Percentiles rank a stretch among this genome's conserved stretches.
Evolutionary conservation across 2,329 filamentous ascomycete species (phyloP).

Genomic region (Stagonosporopsis chrysanthemi): DNA sequence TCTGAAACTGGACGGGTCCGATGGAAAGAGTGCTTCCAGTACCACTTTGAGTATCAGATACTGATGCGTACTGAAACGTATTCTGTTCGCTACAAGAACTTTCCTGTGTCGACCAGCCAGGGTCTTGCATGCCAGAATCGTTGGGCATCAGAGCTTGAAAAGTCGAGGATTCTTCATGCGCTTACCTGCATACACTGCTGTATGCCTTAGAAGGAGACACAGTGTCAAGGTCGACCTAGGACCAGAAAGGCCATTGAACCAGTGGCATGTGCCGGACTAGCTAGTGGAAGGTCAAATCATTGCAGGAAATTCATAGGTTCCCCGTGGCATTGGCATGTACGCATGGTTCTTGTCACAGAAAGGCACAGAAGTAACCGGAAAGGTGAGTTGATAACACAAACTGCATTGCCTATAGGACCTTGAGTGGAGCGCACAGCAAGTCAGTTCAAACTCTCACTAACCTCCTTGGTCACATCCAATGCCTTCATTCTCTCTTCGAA

Average conservation of each 20-base stretch:
- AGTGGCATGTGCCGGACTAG: background rate
- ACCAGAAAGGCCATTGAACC: background rate
- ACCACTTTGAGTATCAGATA: too few species aligned
- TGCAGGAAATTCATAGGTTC: background rate
- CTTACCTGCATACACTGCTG: background rate
- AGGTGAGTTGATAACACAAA: background rate
- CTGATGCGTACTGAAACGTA: too few species aligned
- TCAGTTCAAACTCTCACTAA: conserved; percentile 38
- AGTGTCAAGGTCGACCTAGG: background rate
- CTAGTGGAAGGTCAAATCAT: background rate
- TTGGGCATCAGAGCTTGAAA: background rate
- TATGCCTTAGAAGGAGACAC: background rate
- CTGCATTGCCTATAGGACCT: background rate
- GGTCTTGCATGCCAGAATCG: background rate
- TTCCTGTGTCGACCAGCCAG: too few species aligned
- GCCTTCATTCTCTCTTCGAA: conserved; percentile 41
- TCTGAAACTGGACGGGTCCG: too few species aligned
- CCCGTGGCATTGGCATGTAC: too few species aligned
- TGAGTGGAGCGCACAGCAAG: background rate
- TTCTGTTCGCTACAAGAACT: too few species aligned
- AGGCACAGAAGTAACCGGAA: background rate
- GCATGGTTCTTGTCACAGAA: too few species aligned
- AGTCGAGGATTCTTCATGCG: background rate
- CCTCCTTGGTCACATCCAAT: conserved; percentile 46
- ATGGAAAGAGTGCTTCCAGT: too few species aligned